These are phyloP conservation scores for Suillus variegatus DNA, from an alignment of 768 basidiomycete species.

Conservation along the genomic window DNA sequence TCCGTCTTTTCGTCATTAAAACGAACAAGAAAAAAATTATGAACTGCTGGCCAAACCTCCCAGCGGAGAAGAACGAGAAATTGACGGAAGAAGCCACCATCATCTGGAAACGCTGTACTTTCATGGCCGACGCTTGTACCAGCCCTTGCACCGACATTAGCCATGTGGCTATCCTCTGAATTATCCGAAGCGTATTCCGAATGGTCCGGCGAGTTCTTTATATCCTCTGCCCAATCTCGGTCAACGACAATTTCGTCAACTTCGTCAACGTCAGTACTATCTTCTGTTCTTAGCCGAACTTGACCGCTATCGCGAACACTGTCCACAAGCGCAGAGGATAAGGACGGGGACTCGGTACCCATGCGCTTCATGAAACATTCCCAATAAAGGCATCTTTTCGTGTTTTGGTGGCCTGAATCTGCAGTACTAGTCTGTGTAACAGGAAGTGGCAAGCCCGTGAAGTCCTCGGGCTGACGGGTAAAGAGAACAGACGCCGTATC, in stretches of 20 bases:
- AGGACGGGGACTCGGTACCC: slow-evolving; percentile 58
- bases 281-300: slow-evolving; percentile 30
- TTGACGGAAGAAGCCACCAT: slow-evolving; percentile 33
- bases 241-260: slow-evolving; percentile 81
- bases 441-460: slow-evolving; percentile 42
- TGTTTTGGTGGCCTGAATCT: slow-evolving; percentile 25
- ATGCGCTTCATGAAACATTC: slow-evolving; percentile 53
- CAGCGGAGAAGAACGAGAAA: slow-evolving; percentile 51
- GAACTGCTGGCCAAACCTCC: slow-evolving; percentile 54
- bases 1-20: slow-evolving; percentile 64
- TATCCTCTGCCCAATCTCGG: slow-evolving; percentile 63
- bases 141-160: slow-evolving; percentile 25
- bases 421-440: slow-evolving; percentile 32
- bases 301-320: slow-evolving; percentile 44
- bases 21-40: slow-evolving; percentile 59
- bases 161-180: slow-evolving; percentile 44
- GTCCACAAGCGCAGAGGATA: slow-evolving; percentile 52
- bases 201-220: slow-evolving; percentile 52
- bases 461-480: slow-evolving; percentile 14
- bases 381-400: slow-evolving; percentile 47
- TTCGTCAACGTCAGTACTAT: slow-evolving; percentile 35
- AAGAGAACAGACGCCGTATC: neutral
- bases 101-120: slow-evolving; percentile 36
- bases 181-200: slow-evolving; percentile 54
- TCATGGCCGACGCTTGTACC: slow-evolving; percentile 39